These are phyloP conservation scores for Clarireedia homoeocarpa DNA, from an alignment of 2,329 filamentous ascomycete genomes.

Conservation along the genomic window DNA sequence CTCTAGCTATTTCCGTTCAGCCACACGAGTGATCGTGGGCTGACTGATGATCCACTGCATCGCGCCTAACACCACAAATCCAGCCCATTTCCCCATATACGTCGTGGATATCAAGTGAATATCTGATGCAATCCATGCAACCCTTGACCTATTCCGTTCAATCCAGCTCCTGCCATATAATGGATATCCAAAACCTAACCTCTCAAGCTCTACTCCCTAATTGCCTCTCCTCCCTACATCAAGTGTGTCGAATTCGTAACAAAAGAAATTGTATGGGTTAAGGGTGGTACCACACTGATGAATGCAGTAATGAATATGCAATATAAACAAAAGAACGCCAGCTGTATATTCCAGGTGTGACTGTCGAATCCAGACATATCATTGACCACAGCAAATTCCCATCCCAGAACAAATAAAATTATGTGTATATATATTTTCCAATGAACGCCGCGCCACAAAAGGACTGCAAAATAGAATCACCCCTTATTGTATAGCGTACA, in stretches of 20 bases:
- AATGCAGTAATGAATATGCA: not conserved
- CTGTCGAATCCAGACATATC: not conserved
- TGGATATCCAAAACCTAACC: too few relatives aligned
- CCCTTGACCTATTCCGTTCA: not conserved
- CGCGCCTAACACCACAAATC: not conserved
- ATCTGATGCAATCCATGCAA: not conserved
- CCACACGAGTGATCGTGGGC: too few relatives aligned
- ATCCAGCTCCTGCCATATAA: not conserved
- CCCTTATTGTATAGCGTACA: not conserved
- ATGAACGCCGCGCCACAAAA: not conserved
- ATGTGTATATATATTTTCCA: not conserved
- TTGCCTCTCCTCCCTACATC: too few relatives aligned
- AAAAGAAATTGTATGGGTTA: not conserved
- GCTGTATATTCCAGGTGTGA: slow-evolving; percentile 2
- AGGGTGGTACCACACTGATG: not conserved
- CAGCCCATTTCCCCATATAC: not conserved
- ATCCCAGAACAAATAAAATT: slow-evolving; percentile 10
- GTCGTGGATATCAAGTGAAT: too few relatives aligned
- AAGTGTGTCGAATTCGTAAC: not conserved
- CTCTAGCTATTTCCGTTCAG: too few relatives aligned
- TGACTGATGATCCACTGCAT: too few relatives aligned
- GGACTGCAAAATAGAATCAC: not conserved
- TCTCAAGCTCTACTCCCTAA: too few relatives aligned
- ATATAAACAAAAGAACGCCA: not conserved
- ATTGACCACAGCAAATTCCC: not conserved